phyloP scores from a whole-genome alignment of 345 rosid species.

The Eucalyptus leucophloia region DNA sequence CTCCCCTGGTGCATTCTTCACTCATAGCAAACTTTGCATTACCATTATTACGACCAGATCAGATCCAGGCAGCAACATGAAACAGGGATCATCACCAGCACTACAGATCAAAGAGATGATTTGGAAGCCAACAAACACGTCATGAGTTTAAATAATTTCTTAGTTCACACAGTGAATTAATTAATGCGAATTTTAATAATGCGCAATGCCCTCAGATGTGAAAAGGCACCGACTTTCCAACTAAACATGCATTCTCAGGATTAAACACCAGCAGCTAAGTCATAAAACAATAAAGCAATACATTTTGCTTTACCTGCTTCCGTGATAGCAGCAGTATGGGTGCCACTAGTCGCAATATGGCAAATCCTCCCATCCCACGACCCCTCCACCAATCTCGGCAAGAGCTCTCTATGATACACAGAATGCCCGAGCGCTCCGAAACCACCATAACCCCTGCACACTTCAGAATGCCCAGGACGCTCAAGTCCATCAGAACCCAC shows the following conservation, averaged over 20 bases:
- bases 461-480: conserved; percentile 19
- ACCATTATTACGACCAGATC: not conserved
- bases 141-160: not conserved
- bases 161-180: not conserved
- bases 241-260: not conserved
- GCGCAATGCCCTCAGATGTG: not conserved
- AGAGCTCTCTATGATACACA: conserved; percentile 73
- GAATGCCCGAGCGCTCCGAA: conserved; percentile 94
- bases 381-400: conserved; percentile 79
- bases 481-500: not conserved
- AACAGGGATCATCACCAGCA: not conserved
- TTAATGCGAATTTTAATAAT: not conserved
- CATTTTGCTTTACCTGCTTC: conserved; percentile 41
- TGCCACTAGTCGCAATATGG: conserved; percentile 74
- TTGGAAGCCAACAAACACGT: not conserved
- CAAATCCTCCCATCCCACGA: conserved; percentile 36
- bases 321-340: conserved; percentile 76
- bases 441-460: conserved; percentile 91
- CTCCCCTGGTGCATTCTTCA: not conserved
- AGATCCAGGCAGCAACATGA: not conserved
- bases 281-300: not conserved
- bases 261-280: not conserved
- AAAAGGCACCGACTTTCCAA: not conserved
- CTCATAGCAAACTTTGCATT: not conserved
- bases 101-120: not conserved